A percentile compares a stretch with the other conserved stretches of the same genome.
phyloP scores from a whole-genome alignment of 2,329 filamentous ascomycete genomes.

The Sclerotinia glacialis region DNA sequence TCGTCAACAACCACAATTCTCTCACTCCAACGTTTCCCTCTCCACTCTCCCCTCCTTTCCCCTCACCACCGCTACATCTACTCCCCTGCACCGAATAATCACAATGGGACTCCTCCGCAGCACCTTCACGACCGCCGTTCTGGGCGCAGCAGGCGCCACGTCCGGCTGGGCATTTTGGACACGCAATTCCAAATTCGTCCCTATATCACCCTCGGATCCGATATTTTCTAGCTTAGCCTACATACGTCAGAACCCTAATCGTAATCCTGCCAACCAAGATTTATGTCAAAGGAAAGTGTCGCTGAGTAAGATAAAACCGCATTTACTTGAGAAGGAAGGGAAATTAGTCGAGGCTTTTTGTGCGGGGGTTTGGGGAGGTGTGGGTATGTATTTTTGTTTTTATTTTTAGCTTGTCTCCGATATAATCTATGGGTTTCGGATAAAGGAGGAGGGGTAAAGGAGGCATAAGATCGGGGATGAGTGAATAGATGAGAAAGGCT shows the following conservation, averaged over 20 bases:
- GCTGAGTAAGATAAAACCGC: constrained; percentile 60
- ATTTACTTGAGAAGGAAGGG: constrained; percentile 66
- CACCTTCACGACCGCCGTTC: constrained; percentile 27
- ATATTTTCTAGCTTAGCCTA: constrained; percentile 58
- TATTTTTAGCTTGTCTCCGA: background rate
- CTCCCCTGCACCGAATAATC: background rate
- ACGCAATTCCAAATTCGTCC: constrained; percentile 44
- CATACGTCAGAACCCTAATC: constrained; percentile 58
- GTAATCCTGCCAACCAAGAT: constrained; percentile 63
- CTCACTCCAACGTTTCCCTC: background rate
- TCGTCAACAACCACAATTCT: constrained; percentile 6
- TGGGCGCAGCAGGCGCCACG: constrained; percentile 27
- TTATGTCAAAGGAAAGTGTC: constrained; percentile 62
- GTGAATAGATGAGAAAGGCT: constrained; percentile 1
- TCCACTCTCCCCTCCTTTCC: background rate
- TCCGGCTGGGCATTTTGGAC: constrained; percentile 32
- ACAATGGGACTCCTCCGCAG: constrained; percentile 31
- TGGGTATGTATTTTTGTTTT: constrained; percentile 48
- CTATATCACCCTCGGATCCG: constrained; percentile 57
- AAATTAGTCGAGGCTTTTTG: constrained; percentile 45
- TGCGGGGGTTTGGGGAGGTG: constrained; percentile 36
- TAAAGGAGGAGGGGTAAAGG: background rate
- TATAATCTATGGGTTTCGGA: background rate
- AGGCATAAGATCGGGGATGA: background rate
- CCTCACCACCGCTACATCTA: background rate